Evolutionary conservation across 257 asterid genomes (phyloP).

Genomic region (Jacaranda mimosifolia): DNA sequence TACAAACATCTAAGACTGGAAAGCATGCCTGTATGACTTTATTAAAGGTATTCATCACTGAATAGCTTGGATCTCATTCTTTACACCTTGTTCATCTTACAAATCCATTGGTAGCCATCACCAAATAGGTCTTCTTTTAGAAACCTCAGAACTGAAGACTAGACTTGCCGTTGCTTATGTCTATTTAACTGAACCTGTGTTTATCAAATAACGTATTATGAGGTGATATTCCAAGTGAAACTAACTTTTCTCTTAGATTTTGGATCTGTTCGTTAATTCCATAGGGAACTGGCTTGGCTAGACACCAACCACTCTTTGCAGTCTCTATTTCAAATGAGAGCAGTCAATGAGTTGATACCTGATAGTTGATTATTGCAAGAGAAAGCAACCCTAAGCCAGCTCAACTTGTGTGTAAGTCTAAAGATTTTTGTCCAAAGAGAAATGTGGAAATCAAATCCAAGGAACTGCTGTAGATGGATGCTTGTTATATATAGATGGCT

Average conservation of each 20-base stretch:
- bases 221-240: neutral
- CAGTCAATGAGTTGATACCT: neutral
- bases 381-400: neutral
- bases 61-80: slow-evolving; percentile 7
- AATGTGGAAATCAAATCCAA: neutral
- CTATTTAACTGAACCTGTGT: neutral
- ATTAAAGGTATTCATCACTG: slow-evolving; percentile 32
- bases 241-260: neutral
- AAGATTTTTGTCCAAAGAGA: neutral
- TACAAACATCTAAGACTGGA: slow-evolving; percentile 84
- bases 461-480: neutral
- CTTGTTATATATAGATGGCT: neutral
- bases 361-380: neutral
- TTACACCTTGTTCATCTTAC: neutral
- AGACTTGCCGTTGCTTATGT: neutral
- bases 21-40: slow-evolving; percentile 67
- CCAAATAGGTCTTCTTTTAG: neutral
- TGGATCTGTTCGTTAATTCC: neutral
- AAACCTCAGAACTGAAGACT: neutral
- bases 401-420: neutral
- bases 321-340: slow-evolving; percentile 22
- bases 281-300: neutral
- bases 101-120: slow-evolving; percentile 49
- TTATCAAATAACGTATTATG: neutral
- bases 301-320: neutral